phyloP scores from a whole-genome alignment of 2,329 filamentous ascomycete species.

The Orbilia quercus region DNA sequence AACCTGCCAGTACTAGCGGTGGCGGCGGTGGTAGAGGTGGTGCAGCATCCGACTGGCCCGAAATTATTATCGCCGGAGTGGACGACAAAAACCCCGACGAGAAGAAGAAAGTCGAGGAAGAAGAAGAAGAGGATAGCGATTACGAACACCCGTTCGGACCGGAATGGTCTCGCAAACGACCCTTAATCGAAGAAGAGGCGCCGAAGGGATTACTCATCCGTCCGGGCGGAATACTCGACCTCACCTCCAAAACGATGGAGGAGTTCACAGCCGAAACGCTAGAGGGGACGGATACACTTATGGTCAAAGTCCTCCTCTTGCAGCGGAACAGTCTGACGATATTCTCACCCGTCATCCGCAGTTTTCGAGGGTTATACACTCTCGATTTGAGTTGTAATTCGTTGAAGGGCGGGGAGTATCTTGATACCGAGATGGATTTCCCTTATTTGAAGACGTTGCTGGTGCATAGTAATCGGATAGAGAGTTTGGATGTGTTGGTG shows the following conservation, averaged over 20 bases:
- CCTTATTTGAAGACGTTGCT: constrained; percentile 81
- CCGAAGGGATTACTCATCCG: constrained; percentile 65
- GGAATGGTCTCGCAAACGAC: no score
- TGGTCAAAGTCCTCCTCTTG: constrained; percentile 72
- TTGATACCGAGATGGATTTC: constrained; percentile 75
- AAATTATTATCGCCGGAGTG: constrained; percentile 58
- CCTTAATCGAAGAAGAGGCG: no score
- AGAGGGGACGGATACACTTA: constrained; percentile 65
- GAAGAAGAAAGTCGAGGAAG: constrained; percentile 21
- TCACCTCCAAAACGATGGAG: constrained; percentile 74
- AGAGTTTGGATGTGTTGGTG: constrained; percentile 74
- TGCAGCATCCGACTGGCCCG: constrained; percentile 72
- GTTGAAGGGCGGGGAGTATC: constrained; percentile 72
- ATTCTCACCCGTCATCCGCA: constrained; percentile 75
- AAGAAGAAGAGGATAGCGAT: constrained; percentile 50
- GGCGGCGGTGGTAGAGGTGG: constrained; percentile 72
- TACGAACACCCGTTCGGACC: constrained; percentile 39
- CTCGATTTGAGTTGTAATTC: constrained; percentile 82
- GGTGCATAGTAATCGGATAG: constrained; percentile 78
- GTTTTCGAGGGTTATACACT: constrained; percentile 76
- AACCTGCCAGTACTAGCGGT: constrained; percentile 71
- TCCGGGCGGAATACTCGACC: constrained; percentile 73
- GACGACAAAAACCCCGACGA: constrained; percentile 58
- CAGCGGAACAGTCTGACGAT: constrained; percentile 79
- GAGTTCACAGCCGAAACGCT: constrained; percentile 66